These are phyloP conservation scores for Friedmanniomyces simplex DNA, from an alignment of 495 filamentous ascomycete species.

Conservation along the genomic window DNA sequence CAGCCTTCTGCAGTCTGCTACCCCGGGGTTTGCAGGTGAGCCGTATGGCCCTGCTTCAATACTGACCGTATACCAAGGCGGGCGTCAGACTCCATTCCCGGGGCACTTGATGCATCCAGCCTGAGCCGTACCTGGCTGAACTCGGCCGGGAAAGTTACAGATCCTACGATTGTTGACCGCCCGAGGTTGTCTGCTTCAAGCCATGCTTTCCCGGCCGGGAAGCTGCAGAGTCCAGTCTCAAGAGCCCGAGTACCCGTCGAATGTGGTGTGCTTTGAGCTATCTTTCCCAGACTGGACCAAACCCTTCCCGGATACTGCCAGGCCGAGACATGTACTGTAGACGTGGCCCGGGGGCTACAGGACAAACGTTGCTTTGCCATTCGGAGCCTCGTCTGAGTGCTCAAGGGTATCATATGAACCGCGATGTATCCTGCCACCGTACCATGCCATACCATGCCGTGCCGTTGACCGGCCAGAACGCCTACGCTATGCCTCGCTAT, in stretches of 20 bases:
- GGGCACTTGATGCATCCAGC: no score
- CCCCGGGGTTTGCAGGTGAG: no score
- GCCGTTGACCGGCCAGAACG: not conserved
- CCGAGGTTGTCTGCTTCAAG: no score
- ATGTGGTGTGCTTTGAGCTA: conserved; percentile 7
- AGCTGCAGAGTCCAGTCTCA: not conserved
- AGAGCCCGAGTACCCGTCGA: not conserved
- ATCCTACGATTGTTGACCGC: no score
- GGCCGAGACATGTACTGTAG: no score
- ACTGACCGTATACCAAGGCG: no score
- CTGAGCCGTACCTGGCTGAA: no score
- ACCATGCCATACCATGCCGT: not conserved
- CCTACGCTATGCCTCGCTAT: conserved; percentile 1
- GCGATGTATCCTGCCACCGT: not conserved
- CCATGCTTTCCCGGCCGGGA: not conserved
- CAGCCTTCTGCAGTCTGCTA: no score
- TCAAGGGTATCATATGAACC: conserved; percentile 5
- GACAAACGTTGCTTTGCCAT: not conserved
- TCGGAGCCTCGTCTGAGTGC: not conserved
- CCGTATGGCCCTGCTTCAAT: no score
- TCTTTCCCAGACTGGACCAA: not conserved
- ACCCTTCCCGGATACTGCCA: not conserved
- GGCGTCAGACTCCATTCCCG: no score
- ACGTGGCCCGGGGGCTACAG: not conserved
- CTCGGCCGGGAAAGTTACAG: no score